These are phyloP conservation scores for Alternaria triticimaculans DNA, from an alignment of 2,329 filamentous ascomycete genomes.

Conservation along the genomic window DNA sequence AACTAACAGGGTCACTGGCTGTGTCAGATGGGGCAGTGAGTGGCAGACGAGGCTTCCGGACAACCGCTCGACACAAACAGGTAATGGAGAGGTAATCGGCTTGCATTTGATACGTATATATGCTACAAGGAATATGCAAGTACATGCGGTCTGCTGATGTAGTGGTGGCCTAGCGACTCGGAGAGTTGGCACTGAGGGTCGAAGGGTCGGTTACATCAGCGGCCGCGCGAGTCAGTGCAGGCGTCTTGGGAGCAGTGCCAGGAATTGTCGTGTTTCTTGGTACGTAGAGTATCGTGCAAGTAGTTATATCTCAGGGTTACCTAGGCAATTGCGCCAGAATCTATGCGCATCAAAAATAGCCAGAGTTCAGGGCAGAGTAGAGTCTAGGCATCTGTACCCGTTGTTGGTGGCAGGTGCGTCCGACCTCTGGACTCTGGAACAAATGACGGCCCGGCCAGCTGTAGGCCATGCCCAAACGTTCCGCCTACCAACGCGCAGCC, in stretches of 20 bases:
- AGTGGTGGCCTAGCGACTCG: not conserved
- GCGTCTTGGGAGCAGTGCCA: not conserved
- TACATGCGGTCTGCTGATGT: not conserved
- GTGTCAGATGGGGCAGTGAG: conserved; percentile 24
- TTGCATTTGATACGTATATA: conserved; percentile 1
- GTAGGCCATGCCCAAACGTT: conserved; percentile 27
- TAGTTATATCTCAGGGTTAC: not conserved
- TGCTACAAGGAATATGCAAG: not conserved
- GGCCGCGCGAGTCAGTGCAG: conserved; percentile 21
- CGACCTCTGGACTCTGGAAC: conserved; percentile 22
- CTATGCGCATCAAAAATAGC: not conserved
- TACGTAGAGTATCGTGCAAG: not conserved
- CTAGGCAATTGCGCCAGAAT: not conserved
- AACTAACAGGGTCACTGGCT: conserved; percentile 27
- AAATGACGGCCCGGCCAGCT: conserved; percentile 30
- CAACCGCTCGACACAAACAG: conserved; percentile 8
- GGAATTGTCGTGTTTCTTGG: not conserved
- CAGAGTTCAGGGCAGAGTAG: not conserved
- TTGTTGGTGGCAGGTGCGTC: conserved; percentile 16
- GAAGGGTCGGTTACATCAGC: conserved; percentile 16
- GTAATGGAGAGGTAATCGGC: not conserved
- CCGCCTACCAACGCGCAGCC: conserved; percentile 24
- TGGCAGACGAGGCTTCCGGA: conserved; percentile 5
- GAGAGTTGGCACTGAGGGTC: not conserved
- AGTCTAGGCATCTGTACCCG: not conserved